Percentiles rank a stretch among this genome's conserved stretches.
Conservation (phyloP, 306 rosid species). For the Citrullus amarus region DNA sequence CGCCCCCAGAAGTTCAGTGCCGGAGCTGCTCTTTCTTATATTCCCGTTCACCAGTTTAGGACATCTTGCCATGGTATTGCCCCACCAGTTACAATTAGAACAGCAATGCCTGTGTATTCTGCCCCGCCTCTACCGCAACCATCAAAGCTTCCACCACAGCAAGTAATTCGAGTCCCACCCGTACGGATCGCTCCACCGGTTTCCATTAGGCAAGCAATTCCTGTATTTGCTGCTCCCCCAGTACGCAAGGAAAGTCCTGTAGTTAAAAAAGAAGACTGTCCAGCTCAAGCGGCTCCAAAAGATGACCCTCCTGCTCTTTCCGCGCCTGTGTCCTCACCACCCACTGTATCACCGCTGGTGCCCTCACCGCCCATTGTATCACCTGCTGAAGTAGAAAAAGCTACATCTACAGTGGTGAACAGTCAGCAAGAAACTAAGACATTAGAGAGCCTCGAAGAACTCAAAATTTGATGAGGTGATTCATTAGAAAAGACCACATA, state of each 20-base stretch:
- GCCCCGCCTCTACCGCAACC: conserved; percentile 80
- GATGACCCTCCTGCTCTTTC: conserved; percentile 23
- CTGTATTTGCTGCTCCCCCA: conserved; percentile 67
- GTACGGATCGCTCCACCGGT: conserved; percentile 63
- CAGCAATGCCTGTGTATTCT: conserved; percentile 72
- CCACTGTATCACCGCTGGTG: conserved; percentile 10
- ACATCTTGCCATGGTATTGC: conserved; percentile 76
- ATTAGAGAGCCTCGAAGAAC: conserved; percentile 45
- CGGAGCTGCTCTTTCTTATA: conserved; percentile 73
- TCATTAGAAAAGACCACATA: conserved; percentile 20
- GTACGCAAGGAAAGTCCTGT: conserved; percentile 36
- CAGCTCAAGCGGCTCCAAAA: conserved; percentile 15
- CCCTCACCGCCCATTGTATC: conserved; percentile 16
- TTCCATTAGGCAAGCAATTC: conserved; percentile 66
- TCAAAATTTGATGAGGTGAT: conserved; percentile 46
- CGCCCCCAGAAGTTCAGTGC: conserved; percentile 62
- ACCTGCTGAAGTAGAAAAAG: conserved; percentile 27
- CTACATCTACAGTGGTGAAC: conserved; percentile 19
- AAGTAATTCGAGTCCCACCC: conserved; percentile 32
- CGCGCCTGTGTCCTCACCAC: neutral
- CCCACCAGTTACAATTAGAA: conserved; percentile 81
- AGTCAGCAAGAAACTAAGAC: conserved; percentile 29
- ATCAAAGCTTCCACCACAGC: conserved; percentile 29
- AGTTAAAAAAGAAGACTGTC: conserved; percentile 22
- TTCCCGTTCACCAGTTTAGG: conserved; percentile 73